Base-by-base conservation (phyloP, 306 rosid species). In the Dalbergia oliveri region DNA sequence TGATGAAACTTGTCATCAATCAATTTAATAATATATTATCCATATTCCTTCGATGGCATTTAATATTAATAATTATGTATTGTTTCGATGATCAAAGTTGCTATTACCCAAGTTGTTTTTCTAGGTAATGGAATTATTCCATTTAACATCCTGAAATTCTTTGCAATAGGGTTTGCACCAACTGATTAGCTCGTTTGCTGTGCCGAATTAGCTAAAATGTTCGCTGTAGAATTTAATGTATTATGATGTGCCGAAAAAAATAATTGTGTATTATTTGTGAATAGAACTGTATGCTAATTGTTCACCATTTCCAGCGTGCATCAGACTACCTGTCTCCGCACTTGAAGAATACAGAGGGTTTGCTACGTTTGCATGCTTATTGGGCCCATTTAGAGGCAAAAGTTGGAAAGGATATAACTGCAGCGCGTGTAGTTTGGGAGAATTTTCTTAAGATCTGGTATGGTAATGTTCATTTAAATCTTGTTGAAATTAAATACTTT, bases 371-470 rank as follows among this genome's bases (percentile, higher is more conserved):
- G 56, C 86, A 93, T 88, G 87, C 91, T 71, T 94, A 94, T 84
- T 94, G 99, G 99, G 99, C 98, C 54, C 93, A 63, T 80, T 85
- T 94, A 50, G 99, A 94, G 90, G 66, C 82, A 73, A 87, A 71
- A 64, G 71, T 88, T 53, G 95, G 86, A 49, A 88, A 90, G 43
- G 94, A 93, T 85, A 33, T 86, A 78, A 79, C 59, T 77, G 93
- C 89, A 62, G 97, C 99, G 71, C 93, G 98, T 81, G 95, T 94
- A 86, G 95, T 91, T 69, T 93, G 97, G 97, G 98, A 94, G 81
- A 90, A 79, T 84, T 85, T 89, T 78, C 93, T 94, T 50, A 94
- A 91, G 89, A 93, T 79, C 79, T 86, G 97, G 98, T 94, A 66
- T 73, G 87, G 79, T 79, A 49, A 66, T 50, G 60, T 72, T 63